Percentiles rank a stretch among this genome's conserved stretches.
These are phyloP conservation scores for Arthroderma uncinatum DNA, from an alignment of 2,329 filamentous ascomycete species.

Conservation along the genomic window DNA sequence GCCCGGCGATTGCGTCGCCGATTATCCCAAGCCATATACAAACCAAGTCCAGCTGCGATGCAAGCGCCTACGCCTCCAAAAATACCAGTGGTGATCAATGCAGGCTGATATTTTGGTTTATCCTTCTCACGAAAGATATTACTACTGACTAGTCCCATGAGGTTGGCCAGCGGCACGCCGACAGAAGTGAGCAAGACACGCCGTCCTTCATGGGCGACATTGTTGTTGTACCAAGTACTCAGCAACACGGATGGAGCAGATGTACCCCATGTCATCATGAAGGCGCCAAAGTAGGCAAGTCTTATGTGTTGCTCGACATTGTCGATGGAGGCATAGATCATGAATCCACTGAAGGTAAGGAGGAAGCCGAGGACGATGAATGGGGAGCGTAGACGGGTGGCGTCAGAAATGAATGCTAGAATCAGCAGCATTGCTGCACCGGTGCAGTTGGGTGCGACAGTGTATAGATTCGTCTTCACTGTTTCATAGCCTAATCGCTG, in stretches of 20 bases:
- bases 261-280: conserved; percentile 76
- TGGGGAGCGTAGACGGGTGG: conserved; percentile 54
- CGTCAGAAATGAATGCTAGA: conserved; percentile 60
- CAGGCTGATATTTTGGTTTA: conserved; percentile 55
- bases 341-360: conserved; percentile 65
- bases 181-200: conserved; percentile 60
- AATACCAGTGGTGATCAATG: conserved; percentile 52
- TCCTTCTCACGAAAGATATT: conserved; percentile 58
- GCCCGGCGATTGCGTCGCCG: conserved; percentile 46
- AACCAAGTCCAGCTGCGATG: conserved; percentile 46
- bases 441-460: conserved; percentile 68
- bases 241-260: conserved; percentile 62
- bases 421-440: conserved; percentile 62
- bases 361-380: conserved; percentile 64
- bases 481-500: conserved; percentile 41
- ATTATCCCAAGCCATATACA: conserved; percentile 57
- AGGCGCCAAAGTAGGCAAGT: conserved; percentile 62
- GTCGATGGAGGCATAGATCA: conserved; percentile 62
- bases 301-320: conserved; percentile 47
- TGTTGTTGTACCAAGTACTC: conserved; percentile 68
- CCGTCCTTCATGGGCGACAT: conserved; percentile 64
- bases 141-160: conserved; percentile 60
- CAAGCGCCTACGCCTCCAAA: conserved; percentile 51
- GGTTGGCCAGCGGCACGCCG: conserved; percentile 61
- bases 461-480: conserved; percentile 66